Conservation (phyloP, 129 eudicot species). For the Centella asiatica region DNA sequence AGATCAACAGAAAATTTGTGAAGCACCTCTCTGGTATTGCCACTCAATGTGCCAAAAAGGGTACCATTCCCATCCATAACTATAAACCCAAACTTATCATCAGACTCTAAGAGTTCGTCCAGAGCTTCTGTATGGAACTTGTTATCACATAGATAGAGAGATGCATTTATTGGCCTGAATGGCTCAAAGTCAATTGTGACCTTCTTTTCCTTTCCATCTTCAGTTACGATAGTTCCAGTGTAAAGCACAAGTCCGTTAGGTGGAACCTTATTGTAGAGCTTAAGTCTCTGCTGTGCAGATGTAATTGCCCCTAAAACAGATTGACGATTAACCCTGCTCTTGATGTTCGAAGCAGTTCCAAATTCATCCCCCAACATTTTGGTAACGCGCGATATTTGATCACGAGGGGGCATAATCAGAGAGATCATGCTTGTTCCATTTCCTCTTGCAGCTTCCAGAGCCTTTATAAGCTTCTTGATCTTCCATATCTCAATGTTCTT, state of each 20-base stretch:
- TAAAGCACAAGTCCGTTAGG: constrained; percentile 4
- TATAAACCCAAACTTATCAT: constrained; percentile 4
- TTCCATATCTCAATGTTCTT: constrained; percentile 10
- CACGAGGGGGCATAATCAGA: constrained; percentile 6
- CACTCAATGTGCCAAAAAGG: constrained; percentile 6
- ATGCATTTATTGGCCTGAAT: constrained; percentile 5
- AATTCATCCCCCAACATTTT: constrained; percentile 3
- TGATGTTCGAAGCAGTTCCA: constrained; percentile 5
- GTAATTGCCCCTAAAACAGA: constrained; percentile 7
- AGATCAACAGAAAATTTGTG: constrained; percentile 4
- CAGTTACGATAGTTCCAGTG: constrained; percentile 6
- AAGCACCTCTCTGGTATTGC: constrained; percentile 6
- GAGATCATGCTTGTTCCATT: constrained; percentile 8
- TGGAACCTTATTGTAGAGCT: constrained; percentile 4
- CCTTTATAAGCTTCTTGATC: constrained; percentile 5
- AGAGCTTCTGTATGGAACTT: constrained; percentile 6
- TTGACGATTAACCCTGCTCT: constrained; percentile 7
- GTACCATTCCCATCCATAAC: constrained; percentile 8
- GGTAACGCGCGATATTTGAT: constrained; percentile 1
- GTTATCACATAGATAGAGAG: constrained; percentile 6
- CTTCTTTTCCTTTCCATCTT: constrained; percentile 5
- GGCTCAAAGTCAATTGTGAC: constrained; percentile 8
- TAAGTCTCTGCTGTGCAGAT: constrained; percentile 5
- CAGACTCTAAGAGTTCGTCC: constrained; percentile 4
- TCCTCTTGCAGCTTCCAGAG: constrained; percentile 9